Percentiles rank a stretch among this genome's conserved stretches.
Conservation (phyloP, 2,329 filamentous ascomycete genomes). For the Fusarium fujikuroi region DNA sequence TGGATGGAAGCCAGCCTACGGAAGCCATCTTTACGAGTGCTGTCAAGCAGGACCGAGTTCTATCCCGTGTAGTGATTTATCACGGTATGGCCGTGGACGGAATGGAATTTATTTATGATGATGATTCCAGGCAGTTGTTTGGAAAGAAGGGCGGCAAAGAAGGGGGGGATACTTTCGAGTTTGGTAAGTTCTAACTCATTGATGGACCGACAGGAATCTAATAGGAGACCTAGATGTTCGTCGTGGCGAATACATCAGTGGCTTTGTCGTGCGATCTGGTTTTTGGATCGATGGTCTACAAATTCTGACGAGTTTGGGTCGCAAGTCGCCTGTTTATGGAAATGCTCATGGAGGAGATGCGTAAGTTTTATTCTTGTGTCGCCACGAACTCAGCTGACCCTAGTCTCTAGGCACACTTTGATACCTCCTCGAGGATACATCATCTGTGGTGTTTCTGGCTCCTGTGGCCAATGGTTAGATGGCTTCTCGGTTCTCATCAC, state of each 20-base stretch:
- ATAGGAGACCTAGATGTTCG: constrained; percentile 74
- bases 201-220: constrained; percentile 9
- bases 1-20: constrained; percentile 75
- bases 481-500: constrained; percentile 81
- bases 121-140: constrained; percentile 84
- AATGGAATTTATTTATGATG: constrained; percentile 92
- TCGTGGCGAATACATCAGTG: constrained; percentile 85
- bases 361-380: constrained; percentile 66
- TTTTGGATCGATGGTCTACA: constrained; percentile 89
- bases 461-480: constrained; percentile 83
- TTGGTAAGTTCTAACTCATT: constrained; percentile 66
- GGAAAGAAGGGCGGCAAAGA: constrained; percentile 80
- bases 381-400: constrained; percentile 11
- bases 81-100: constrained; percentile 83
- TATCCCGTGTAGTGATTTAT: constrained; percentile 80
- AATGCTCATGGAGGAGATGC: constrained; percentile 81
- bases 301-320: constrained; percentile 87
- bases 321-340: constrained; percentile 86
- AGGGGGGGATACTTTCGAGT: constrained; percentile 77
- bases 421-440: constrained; percentile 90
- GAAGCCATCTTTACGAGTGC: constrained; percentile 81
- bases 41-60: constrained; percentile 73
- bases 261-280: constrained; percentile 84
- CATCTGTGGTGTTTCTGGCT: constrained; percentile 88
- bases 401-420: constrained; percentile 75